These are phyloP conservation scores for Rhodotorula babjevae DNA, from an alignment of 768 basidiomycete species.

Conservation along the genomic window DNA sequence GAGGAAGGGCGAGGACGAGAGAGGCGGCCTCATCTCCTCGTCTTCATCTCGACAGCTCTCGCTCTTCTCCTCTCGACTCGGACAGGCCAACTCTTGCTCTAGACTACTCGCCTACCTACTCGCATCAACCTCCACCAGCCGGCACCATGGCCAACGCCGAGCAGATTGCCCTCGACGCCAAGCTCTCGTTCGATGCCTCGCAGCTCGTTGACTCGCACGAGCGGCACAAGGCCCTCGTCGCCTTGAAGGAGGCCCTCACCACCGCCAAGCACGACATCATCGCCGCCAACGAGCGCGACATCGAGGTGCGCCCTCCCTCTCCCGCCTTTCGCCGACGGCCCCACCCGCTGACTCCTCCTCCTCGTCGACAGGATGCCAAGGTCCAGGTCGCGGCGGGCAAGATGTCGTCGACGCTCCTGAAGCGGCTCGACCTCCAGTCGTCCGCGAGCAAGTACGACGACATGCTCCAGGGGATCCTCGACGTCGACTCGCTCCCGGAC, in stretches of 20 bases:
- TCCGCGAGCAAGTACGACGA: slow-evolving; percentile 83
- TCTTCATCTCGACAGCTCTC: too few relatives aligned
- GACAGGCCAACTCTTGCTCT: background rate
- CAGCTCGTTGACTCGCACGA: slow-evolving; percentile 69
- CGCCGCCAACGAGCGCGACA: slow-evolving; percentile 71
- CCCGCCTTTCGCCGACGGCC: slow-evolving; percentile 49
- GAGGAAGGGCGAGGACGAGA: too few relatives aligned
- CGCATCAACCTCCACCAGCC: too few relatives aligned
- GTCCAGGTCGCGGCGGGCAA: slow-evolving; percentile 72
- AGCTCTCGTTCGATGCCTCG: slow-evolving; percentile 76
- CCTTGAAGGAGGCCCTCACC: slow-evolving; percentile 65
- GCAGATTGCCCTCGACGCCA: slow-evolving; percentile 66
- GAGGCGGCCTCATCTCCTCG: too few relatives aligned
- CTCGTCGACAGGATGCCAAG: slow-evolving; percentile 51
- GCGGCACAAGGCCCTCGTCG: slow-evolving; percentile 65
- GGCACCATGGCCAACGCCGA: background rate
- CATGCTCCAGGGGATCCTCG: slow-evolving; percentile 82
- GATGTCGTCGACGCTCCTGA: slow-evolving; percentile 77
- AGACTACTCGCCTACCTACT: too few relatives aligned
- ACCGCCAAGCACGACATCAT: slow-evolving; percentile 65
- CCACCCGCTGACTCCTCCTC: slow-evolving; percentile 40
- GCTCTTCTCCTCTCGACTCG: background rate
- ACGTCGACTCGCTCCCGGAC: slow-evolving; percentile 78
- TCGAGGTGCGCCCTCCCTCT: slow-evolving; percentile 49
- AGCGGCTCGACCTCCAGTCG: slow-evolving; percentile 65